Base-by-base conservation (phyloP, 768 basidiomycete species). In the Tylopilus subfusipes region DNA sequence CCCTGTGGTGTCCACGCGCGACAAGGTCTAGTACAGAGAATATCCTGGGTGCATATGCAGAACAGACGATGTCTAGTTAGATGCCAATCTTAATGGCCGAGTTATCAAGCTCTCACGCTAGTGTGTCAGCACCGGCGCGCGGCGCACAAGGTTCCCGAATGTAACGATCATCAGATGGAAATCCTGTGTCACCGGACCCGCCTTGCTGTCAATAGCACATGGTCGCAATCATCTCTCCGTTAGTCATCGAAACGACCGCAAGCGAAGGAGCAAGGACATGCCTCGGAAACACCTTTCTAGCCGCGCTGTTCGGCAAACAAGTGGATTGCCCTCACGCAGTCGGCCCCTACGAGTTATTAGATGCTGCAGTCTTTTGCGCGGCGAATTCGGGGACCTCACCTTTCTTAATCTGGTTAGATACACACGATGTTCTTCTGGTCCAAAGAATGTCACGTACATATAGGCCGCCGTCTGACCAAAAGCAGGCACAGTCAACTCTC, bases 181-280 rank as follows among this genome's bases (percentile, higher is more conserved):
- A 46, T 47, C 51, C 49, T 53, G 38, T 53, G 33, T 40, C 53
- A 38, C 30, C 55, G 64, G 57, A 7, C 50, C 63, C 63, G 63
- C 52, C 48, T 31, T 42, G 49, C 42, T 50, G 52, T 53, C 30
- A 40, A 7, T 3, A 11, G 33, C 60, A 59, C 60, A 54, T 48
- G 46, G 34, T 21, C 8, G 24, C 16, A 36, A 47, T 45, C 52
- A 34, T 14, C 38, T 19, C 18, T 29, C 10, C 40, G 24, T 53
- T 42, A 39, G 56, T 60, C 63, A 53, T 42, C 42, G 24, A 62
- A 29, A 34, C 21, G 27, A 38, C 51, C 42, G 16, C 40, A 29
- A 47, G 42, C 40, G 31, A 46, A 31, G n/a, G 22, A 21, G 27
- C 48, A 4, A n/a, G 29, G 39, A 42, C 29, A 42, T 52, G 25